Percentiles rank a stretch among this genome's conserved stretches.
Evolutionary conservation across 2,329 filamentous ascomycete genomes (phyloP).

Genomic region (Xylariomycetidae sp.): DNA sequence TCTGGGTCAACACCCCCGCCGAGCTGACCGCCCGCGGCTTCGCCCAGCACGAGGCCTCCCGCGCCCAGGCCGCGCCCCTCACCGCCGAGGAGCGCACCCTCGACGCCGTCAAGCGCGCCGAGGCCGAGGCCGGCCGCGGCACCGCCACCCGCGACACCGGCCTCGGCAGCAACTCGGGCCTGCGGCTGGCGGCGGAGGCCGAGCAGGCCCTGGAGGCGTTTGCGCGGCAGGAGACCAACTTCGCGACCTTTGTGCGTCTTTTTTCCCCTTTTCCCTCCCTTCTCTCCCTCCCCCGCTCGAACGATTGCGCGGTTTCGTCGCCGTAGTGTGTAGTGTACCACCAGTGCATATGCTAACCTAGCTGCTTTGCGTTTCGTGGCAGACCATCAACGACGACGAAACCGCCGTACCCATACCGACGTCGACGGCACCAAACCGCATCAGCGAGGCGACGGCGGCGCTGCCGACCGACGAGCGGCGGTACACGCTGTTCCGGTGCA

Average conservation of each 20-base stretch:
- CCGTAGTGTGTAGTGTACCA: too few species aligned
- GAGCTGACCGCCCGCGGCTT: slow-evolving; percentile 68
- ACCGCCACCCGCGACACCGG: slow-evolving; percentile 56
- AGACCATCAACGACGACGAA: slow-evolving; percentile 70
- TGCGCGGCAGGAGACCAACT: too few species aligned
- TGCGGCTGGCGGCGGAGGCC: too few species aligned
- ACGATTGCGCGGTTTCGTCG: too few species aligned
- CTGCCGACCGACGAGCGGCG: slow-evolving; percentile 67
- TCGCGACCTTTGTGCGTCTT: too few species aligned
- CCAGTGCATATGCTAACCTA: too few species aligned
- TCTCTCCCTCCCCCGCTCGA: too few species aligned
- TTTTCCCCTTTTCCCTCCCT: too few species aligned
- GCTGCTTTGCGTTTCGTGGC: too few species aligned
- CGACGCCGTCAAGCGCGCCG: slow-evolving; percentile 66
- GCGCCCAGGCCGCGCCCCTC: slow-evolving; percentile 58
- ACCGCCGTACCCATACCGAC: slow-evolving; percentile 58
- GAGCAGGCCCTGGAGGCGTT: too few species aligned
- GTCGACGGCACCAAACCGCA: slow-evolving; percentile 44
- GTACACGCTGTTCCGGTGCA: slow-evolving; percentile 71
- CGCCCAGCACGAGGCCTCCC: slow-evolving; percentile 64
- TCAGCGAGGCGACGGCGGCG: slow-evolving; percentile 49
- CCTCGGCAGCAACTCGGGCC: too few species aligned
- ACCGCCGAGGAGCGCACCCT: slow-evolving; percentile 72
- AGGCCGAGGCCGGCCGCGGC: slow-evolving; percentile 66
- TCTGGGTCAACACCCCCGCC: slow-evolving; percentile 64